These are phyloP conservation scores for Umbellularia californica DNA, from an alignment of 164 flowering plant genomes.

Conservation along the genomic window DNA sequence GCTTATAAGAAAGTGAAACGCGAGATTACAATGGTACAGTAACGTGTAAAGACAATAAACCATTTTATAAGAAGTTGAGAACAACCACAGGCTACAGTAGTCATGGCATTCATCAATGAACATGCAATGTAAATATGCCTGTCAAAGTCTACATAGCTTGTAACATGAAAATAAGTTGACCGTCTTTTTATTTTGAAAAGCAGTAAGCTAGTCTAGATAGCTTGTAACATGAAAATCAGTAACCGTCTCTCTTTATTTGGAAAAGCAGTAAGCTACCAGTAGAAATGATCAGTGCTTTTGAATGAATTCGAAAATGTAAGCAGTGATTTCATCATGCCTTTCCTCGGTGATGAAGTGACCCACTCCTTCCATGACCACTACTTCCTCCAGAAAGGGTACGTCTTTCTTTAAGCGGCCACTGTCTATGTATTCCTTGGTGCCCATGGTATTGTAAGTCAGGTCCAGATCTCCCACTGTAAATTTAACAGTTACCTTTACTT, in stretches of 20 bases:
- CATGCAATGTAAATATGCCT: neutral
- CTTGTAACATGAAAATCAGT: neutral
- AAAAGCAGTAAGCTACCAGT: neutral
- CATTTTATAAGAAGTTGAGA: too few species aligned
- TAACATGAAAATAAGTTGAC: neutral
- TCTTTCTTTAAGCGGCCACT: slow-evolving; percentile 26
- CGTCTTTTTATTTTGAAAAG: neutral
- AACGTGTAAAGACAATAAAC: too few species aligned
- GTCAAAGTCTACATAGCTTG: too few species aligned
- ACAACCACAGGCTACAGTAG: neutral
- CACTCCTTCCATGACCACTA: slow-evolving; percentile 27
- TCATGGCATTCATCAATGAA: neutral
- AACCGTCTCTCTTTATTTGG: neutral
- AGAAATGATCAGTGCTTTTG: slow-evolving; percentile 9
- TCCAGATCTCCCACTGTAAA: slow-evolving; percentile 41
- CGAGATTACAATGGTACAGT: too few species aligned
- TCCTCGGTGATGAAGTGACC: slow-evolving; percentile 36
- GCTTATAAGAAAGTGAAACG: too few species aligned
- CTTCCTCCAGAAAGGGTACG: slow-evolving; percentile 14
- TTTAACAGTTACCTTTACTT: slow-evolving; percentile 40
- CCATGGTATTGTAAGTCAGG: slow-evolving; percentile 22
- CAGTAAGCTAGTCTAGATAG: neutral
- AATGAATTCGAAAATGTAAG: slow-evolving; percentile 29
- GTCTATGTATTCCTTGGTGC: slow-evolving; percentile 30
- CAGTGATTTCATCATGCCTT: slow-evolving; percentile 25